Conservation (phyloP, 179 eudicot species). For the Drosera spatulata region DNA sequence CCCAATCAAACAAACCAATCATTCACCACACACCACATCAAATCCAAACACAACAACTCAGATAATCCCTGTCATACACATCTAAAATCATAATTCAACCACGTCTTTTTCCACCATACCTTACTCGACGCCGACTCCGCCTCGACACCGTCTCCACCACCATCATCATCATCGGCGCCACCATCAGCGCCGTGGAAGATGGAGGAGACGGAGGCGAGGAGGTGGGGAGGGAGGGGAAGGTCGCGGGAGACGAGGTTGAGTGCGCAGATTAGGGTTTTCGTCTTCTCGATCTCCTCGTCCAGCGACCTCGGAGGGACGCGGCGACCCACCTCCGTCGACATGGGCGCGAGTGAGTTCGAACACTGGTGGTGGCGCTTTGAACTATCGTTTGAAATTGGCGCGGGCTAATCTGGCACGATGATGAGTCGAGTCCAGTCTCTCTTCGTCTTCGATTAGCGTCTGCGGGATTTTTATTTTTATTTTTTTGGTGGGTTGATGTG, state of each 20-base stretch:
- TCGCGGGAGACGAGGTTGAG: slow-evolving; percentile 90
- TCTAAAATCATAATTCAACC: no score
- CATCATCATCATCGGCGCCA: not conserved
- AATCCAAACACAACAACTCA: not conserved
- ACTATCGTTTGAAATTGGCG: no score
- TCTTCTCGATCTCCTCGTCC: slow-evolving; percentile 34
- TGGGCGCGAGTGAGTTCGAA: no score
- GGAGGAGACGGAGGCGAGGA: slow-evolving; percentile 57
- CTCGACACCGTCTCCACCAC: not conserved
- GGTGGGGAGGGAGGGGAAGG: slow-evolving; percentile 76
- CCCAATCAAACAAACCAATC: not conserved
- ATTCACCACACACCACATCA: slow-evolving; percentile 1
- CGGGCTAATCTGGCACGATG: no score
- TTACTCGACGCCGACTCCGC: slow-evolving; percentile 10
- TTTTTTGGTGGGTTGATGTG: no score
- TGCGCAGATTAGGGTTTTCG: slow-evolving; percentile 82
- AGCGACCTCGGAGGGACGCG: no score
- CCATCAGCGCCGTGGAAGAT: slow-evolving; percentile 29
- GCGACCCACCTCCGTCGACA: no score
- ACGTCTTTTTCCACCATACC: slow-evolving; percentile 8
- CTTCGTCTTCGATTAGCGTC: no score
- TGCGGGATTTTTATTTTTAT: no score
- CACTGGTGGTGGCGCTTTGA: no score
- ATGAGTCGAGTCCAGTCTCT: no score
- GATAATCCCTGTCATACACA: not conserved